Evolutionary conservation across 805 yeast genomes (phyloP), one percentile per base, ranked within the genome.

Genomic region (Candida cerambycidarum): DNA sequence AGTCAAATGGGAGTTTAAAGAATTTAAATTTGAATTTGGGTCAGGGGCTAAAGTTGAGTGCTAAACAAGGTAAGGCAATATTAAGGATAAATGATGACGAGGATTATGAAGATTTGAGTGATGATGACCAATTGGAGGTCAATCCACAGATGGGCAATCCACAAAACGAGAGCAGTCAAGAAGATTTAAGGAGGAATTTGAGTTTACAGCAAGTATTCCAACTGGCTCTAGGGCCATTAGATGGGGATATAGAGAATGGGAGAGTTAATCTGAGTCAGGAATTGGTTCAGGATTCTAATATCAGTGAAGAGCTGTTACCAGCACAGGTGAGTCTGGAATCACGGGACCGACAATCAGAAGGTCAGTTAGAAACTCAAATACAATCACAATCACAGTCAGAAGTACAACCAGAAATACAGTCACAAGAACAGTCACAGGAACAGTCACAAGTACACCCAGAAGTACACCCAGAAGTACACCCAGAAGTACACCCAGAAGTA

Each of bases 11-110:
- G 2, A 67, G 73, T 10, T 50, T 69, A 36, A 67, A 67, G 53
- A 69, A 63, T 10, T 41, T 57, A 47, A 46, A 49, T 19, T n/a
- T 35, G 16, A 21, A 41, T 15, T 32, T 32, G 17, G 40, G 48
- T 3, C 38, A 34, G 19, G 73, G 74, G 2, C 54, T 70, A 44
- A 69, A 65, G 45, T 53, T 69, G 8, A 66, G 71, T 45, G 51
- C 63, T 5, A 58, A 57, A 32, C 63, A 67, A 37, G 75, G 68
- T 2, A 59, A 57, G 37, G 76, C 73, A 9, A 69, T 70, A 5
- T 51, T 70, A 46, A 53, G 54, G 21, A 55, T 70, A 39, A 69
- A 70, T 42, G 74, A 69, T 31, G 71, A 67, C 39, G 63, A 62
- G 10, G 68, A 66, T 12, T 68, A 58, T 44, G 75, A 70, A 52